phyloP scores from a whole-genome alignment of 108 stramenopile species.

The Skeletonema potamos region DNA sequence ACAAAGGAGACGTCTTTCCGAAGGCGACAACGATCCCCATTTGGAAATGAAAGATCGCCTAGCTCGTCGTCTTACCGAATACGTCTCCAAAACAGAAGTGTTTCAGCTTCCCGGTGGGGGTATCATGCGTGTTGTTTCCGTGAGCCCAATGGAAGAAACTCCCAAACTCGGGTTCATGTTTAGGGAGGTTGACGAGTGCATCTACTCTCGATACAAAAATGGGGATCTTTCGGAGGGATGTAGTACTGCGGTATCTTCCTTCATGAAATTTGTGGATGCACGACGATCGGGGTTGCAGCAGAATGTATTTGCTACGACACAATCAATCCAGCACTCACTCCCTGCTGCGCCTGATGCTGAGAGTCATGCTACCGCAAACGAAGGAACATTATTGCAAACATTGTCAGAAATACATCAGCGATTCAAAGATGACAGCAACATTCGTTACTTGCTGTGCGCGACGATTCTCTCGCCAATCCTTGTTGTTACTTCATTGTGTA shows the following conservation, averaged over 20 bases:
- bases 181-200: slow-evolving; percentile 12
- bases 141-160: background rate
- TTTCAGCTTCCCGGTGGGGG: slow-evolving; percentile 28
- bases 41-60: slow-evolving; percentile 18
- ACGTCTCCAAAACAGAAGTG: slow-evolving; percentile 5
- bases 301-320: background rate
- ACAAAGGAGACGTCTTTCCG: slow-evolving; percentile 14
- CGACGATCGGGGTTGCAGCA: background rate
- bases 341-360: too few relatives aligned
- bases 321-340: background rate
- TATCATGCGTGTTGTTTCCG: background rate
- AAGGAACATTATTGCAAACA: background rate
- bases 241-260: slow-evolving; percentile 5
- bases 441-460: background rate
- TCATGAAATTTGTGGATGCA: background rate
- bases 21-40: slow-evolving; percentile 18
- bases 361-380: too few relatives aligned
- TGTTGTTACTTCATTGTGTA: background rate
- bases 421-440: background rate
- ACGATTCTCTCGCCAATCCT: background rate
- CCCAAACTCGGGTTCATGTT: slow-evolving; percentile 10
- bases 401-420: background rate
- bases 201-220: slow-evolving; percentile 18
- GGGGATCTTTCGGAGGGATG: slow-evolving; percentile 10
- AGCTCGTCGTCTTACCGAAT: slow-evolving; percentile 43